These are phyloP conservation scores for Hondaea fermentalgiana DNA, from an alignment of 108 stramenopile genomes.

Conservation along the genomic window DNA sequence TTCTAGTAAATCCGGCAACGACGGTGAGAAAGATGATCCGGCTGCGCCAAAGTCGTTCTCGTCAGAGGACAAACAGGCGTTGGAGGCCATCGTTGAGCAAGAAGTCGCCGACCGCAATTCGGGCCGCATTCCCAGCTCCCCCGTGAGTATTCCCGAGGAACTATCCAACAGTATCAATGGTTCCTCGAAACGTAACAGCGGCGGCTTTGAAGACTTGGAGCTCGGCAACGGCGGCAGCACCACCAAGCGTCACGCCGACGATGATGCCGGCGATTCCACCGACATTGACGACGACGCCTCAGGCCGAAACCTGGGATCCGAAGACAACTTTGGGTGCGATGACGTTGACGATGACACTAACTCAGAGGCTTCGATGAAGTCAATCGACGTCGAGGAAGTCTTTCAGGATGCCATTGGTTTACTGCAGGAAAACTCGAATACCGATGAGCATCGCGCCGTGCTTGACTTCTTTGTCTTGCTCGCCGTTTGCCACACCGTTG, in stretches of 20 bases:
- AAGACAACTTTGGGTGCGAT: no score
- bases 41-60: no score
- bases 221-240: background rate
- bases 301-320: no score
- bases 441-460: background rate
- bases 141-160: background rate
- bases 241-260: no score
- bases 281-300: no score
- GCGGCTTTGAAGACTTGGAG: background rate
- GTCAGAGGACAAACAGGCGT: background rate
- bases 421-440: background rate
- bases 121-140: background rate
- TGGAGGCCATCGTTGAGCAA: background rate
- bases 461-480: slow-evolving; percentile 31
- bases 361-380: background rate
- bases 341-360: background rate
- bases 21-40: no score
- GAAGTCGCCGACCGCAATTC: background rate
- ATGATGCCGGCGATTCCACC: no score
- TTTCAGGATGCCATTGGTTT: background rate
- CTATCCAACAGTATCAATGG: no score
- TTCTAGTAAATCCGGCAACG: no score
- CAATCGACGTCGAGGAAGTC: background rate
- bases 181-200: background rate
- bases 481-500: slow-evolving; percentile 64